Evolutionary conservation across 805 yeast genomes (phyloP), one percentile per base, ranked within the genome.

Genomic region (Hanseniaspora clermontiae): DNA sequence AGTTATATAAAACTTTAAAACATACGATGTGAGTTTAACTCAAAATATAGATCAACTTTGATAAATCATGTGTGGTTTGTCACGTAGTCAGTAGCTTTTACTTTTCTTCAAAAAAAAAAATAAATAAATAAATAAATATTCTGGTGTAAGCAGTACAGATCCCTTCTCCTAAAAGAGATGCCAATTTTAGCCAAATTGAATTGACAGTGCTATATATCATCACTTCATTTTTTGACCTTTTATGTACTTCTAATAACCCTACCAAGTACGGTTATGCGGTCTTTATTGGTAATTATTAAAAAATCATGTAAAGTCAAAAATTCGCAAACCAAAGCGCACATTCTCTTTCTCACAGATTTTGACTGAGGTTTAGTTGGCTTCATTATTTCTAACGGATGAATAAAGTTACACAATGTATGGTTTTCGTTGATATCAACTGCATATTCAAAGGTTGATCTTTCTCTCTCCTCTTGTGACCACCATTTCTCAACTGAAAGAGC

Each of bases 401-500:
- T 43, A 40, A 32, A 43, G 19, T 43, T 15, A 17, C 49, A 36
- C 14, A 32, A 9, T 11, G 20, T 40, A 9, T 19, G 14, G 7
- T 42, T 43, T 34, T 27, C 10, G 10, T 36, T 34, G 14, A 10
- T 8, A 12, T 14, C 31, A 5, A 12, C 5, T 15, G 14, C 10
- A 24, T 42, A 42, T 5, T 19, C 10, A 32, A 40, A 14, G 3
- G 6, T 32, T 55, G 70, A 74, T 52, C 90, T 64, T 27, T 67
- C 65, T 2, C 62, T 61, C 20, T 74, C 42, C 64, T 85, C 91
- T 32, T 70, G 72, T 0, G 63, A 59, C 91, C 91, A 84, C 93
- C 93, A 85, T 4, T 64, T 67, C 0, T 63, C 45, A 2, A 82
- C 63, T 0, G 74, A 76, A 12, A 45, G 51, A 4, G 63, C 56